Conservation (phyloP, 108 stramenopile species). For the Pseudonitzschia multistriata region DNA sequence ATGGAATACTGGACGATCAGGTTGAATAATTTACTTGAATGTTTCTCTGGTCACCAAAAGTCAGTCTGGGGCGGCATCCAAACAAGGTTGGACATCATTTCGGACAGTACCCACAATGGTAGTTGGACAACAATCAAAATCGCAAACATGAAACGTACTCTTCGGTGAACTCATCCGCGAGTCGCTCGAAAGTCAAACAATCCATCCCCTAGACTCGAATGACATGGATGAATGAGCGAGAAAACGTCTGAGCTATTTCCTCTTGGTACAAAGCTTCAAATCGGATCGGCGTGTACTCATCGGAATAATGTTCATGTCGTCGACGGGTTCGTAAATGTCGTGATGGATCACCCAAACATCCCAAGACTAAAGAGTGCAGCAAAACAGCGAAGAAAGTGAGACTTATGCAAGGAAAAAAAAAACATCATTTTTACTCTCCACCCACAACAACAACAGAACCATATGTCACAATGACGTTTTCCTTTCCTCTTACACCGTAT, state of each 20-base stretch:
- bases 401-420: background rate
- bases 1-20: conserved; percentile 42
- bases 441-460: background rate
- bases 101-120: conserved; percentile 13
- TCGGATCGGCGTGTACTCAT: too few relatives aligned
- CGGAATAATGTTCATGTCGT: too few relatives aligned
- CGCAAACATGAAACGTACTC: background rate
- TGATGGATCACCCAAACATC: too few relatives aligned
- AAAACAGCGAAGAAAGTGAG: too few relatives aligned
- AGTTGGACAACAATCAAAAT: background rate
- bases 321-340: too few relatives aligned
- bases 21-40: conserved; percentile 75
- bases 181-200: too few relatives aligned
- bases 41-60: conserved; percentile 56
- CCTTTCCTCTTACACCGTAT: background rate
- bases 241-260: too few relatives aligned
- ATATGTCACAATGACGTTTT: background rate
- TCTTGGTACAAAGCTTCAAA: too few relatives aligned
- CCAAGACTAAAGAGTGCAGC: too few relatives aligned
- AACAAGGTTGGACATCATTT: conserved; percentile 58
- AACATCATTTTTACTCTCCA: background rate
- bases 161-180: background rate
- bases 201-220: too few relatives aligned
- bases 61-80: conserved; percentile 79
- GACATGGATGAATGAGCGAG: too few relatives aligned